phyloP scores from a whole-genome alignment of 805 yeast genomes.

The Ogataea salicorniae region DNA sequence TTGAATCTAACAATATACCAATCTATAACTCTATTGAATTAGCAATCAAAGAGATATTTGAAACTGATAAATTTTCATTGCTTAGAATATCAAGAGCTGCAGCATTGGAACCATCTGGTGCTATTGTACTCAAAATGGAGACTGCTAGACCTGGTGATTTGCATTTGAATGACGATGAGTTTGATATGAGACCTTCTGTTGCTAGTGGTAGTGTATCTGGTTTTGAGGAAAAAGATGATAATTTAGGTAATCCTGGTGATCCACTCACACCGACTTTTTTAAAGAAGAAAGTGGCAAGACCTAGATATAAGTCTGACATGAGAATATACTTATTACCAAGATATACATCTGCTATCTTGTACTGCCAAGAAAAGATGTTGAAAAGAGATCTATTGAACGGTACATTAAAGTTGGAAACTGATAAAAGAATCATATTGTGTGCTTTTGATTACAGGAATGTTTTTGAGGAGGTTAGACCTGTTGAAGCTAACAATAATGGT shows the following conservation, averaged over 20 bases:
- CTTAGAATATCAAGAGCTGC: conserved; percentile 53
- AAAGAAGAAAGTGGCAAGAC: conserved; percentile 55
- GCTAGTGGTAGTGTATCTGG: neutral
- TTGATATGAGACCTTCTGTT: conserved; percentile 12
- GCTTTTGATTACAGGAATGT: conserved; percentile 26
- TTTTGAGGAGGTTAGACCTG: conserved; percentile 1
- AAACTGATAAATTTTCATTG: conserved; percentile 37
- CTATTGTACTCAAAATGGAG: conserved; percentile 48
- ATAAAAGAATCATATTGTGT: conserved; percentile 23
- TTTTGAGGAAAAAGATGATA: conserved; percentile 10
- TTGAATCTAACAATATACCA: conserved; percentile 15
- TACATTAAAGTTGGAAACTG: conserved; percentile 34
- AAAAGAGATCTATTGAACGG: conserved; percentile 49
- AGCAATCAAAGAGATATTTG: conserved; percentile 41
- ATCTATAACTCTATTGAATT: conserved; percentile 35
- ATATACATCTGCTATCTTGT: conserved; percentile 34
- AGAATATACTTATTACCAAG: conserved; percentile 52
- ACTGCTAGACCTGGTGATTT: conserved; percentile 50
- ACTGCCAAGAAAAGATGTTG: conserved; percentile 45
- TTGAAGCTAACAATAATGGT: too few relatives aligned
- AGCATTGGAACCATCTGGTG: conserved; percentile 46
- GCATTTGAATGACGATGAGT: conserved; percentile 45
- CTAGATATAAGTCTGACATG: conserved; percentile 60
- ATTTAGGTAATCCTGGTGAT: conserved; percentile 38
- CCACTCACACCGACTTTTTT: conserved; percentile 44